Evolutionary conservation across 1,284 basidiomycete species (phyloP).

Genomic region (Ganoderma sp.): DNA sequence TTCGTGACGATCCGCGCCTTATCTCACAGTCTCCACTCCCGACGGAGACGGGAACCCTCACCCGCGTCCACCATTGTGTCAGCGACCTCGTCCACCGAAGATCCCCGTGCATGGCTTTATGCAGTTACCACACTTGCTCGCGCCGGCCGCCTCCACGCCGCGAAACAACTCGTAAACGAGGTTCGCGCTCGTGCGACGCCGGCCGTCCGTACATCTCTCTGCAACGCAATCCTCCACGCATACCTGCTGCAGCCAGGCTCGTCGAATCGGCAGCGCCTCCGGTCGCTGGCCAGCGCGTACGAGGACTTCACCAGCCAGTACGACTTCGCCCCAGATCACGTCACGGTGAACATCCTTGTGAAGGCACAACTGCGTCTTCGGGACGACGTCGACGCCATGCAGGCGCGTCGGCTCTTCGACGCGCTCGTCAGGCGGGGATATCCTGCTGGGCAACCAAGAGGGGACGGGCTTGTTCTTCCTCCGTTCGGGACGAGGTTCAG

Average conservation of each 20-base stretch:
- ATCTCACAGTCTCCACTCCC: slow-evolving; percentile 3
- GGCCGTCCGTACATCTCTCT: slow-evolving; percentile 48
- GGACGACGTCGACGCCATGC: slow-evolving; percentile 45
- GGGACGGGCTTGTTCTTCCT: neutral
- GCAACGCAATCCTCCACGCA: slow-evolving; percentile 62
- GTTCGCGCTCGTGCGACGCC: slow-evolving; percentile 39
- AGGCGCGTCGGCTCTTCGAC: slow-evolving; percentile 64
- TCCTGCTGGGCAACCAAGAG: slow-evolving; percentile 42
- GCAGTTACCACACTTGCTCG: slow-evolving; percentile 29
- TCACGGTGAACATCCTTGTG: slow-evolving; percentile 69
- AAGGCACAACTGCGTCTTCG: slow-evolving; percentile 60
- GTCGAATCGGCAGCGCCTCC: slow-evolving; percentile 51
- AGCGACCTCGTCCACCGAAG: neutral
- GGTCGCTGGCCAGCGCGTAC: slow-evolving; percentile 48
- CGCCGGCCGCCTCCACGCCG: slow-evolving; percentile 40
- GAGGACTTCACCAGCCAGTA: slow-evolving; percentile 47
- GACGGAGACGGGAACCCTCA: neutral
- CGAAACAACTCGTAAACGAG: slow-evolving; percentile 48
- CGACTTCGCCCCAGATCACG: slow-evolving; percentile 60
- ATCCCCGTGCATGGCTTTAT: slow-evolving; percentile 8
- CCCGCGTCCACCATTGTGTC: neutral
- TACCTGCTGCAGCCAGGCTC: slow-evolving; percentile 41
- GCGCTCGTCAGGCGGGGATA: slow-evolving; percentile 62
- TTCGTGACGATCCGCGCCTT: neutral
- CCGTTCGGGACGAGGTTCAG: neutral